Base-by-base conservation (phyloP, 257 asterid genomes). In the Mentha longifolia region DNA sequence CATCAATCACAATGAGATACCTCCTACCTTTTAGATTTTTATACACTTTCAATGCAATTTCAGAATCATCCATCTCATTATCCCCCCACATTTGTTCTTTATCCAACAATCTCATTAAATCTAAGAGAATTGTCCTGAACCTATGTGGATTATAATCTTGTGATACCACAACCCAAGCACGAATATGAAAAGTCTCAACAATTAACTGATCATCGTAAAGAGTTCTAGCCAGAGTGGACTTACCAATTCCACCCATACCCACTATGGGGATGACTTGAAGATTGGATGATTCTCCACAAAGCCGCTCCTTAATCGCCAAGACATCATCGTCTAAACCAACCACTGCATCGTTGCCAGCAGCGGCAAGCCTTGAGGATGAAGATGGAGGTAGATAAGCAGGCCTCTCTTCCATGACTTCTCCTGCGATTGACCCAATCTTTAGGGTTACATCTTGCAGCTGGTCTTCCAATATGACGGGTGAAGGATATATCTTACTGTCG, bases 161-260 rank as follows among this genome's bases (percentile, higher is more conserved):
- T 3, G 62, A 57, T 57, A 6, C 62, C n/a, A n/a, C n/a, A n/a
- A n/a, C n/a, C n/a, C n/a, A n/a, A n/a, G n/a, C n/a, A n/a, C n/a
- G n/a, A n/a, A n/a, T n/a, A n/a, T n/a, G n/a, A n/a, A n/a, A n/a
- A n/a, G n/a, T n/a, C n/a, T n/a, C n/a, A n/a, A n/a, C n/a, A n/a
- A n/a, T n/a, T n/a, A n/a, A n/a, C n/a, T n/a, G n/a, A n/a, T n/a
- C n/a, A n/a, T n/a, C n/a, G n/a, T n/a, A n/a, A n/a, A n/a, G n/a
- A n/a, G n/a, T n/a, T n/a, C n/a, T n/a, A n/a, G n/a, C n/a, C n/a
- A 59, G 5, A 9, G 59, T 52, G 31, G 59, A 17, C 7, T 52
- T 52, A 52, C 59, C 31, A 0, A 52, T 52, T 2, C 75, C 75
- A 16, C 68, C 75, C 75, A 70, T 70, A 1, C 76, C 76, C 12